Evolutionary conservation across 176 grass and related monocot genomes (phyloP).

Genomic region (Echinochloa phyllopogon): DNA sequence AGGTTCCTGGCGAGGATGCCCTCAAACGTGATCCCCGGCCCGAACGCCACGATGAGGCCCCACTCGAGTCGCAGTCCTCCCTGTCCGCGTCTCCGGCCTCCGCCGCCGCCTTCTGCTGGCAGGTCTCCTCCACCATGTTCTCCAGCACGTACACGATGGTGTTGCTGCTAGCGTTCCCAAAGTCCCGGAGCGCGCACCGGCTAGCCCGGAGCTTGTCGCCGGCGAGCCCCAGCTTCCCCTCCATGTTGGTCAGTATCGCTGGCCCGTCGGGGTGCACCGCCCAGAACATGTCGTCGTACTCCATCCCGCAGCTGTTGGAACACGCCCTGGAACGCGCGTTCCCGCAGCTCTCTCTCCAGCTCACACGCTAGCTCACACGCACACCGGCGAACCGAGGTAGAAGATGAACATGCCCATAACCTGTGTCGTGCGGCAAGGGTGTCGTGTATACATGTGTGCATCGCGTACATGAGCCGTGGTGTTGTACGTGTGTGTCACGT

Average conservation of each 20-base stretch:
- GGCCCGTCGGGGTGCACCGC: slow-evolving; percentile 82
- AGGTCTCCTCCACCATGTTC: slow-evolving; percentile 73
- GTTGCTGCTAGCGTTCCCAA: slow-evolving; percentile 82
- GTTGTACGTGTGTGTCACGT: too few relatives aligned
- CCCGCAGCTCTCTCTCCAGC: too few relatives aligned
- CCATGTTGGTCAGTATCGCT: slow-evolving; percentile 80
- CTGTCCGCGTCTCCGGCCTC: slow-evolving; percentile 38
- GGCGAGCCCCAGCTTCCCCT: slow-evolving; percentile 48
- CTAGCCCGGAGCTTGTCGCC: slow-evolving; percentile 67
- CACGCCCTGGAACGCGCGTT: too few relatives aligned
- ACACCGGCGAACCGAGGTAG: too few relatives aligned
- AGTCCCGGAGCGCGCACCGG: slow-evolving; percentile 70
- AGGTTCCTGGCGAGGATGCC: slow-evolving; percentile 80
- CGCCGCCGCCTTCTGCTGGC: slow-evolving; percentile 46
- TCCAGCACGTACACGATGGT: slow-evolving; percentile 85
- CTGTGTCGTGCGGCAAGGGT: too few relatives aligned
- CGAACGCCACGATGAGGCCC: slow-evolving; percentile 89
- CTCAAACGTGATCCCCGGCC: slow-evolving; percentile 86
- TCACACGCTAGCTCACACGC: too few relatives aligned
- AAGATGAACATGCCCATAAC: too few relatives aligned
- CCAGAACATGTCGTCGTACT: slow-evolving; percentile 77
- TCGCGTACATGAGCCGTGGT: too few relatives aligned
- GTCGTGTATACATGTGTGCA: too few relatives aligned
- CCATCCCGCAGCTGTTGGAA: slow-evolving; percentile 51
- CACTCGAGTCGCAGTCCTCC: slow-evolving; percentile 61